Percentiles rank a stretch among this genome's conserved stretches.
Conservation (phyloP, 2,329 filamentous ascomycete species). For the Hysterium pulicare region DNA sequence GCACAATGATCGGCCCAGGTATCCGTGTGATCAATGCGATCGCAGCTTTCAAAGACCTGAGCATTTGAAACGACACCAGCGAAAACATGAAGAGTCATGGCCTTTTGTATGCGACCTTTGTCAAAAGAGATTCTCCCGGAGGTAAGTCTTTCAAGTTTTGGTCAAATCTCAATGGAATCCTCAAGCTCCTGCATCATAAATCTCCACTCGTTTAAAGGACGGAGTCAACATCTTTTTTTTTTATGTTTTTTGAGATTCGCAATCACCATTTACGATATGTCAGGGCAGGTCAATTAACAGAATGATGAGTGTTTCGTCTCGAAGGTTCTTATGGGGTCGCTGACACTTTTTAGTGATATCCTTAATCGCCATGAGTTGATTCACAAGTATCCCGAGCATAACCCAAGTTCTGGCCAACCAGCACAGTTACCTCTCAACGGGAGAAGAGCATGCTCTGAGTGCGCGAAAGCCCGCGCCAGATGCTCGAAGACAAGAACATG, state of each 20-base stretch:
- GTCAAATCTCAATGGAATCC: neutral
- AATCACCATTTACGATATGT: too few species aligned
- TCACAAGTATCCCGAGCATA: neutral
- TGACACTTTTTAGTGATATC: neutral
- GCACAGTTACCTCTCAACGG: neutral
- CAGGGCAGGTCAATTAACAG: too few species aligned
- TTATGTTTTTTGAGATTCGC: too few species aligned
- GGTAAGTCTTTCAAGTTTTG: conserved; percentile 20
- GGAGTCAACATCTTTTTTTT: too few species aligned
- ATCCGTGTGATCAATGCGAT: conserved; percentile 20
- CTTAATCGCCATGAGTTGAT: neutral
- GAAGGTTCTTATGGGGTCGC: neutral
- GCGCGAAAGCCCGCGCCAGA: conserved; percentile 7
- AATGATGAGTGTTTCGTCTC: too few species aligned
- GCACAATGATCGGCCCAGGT: neutral
- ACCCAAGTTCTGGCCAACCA: neutral
- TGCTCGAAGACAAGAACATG: conserved; percentile 6
- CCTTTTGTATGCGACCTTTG: conserved; percentile 40
- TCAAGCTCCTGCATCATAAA: too few species aligned
- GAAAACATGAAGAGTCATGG: conserved; percentile 41
- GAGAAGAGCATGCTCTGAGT: conserved; percentile 4
- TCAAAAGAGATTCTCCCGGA: conserved; percentile 42
- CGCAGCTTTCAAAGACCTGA: conserved; percentile 40
- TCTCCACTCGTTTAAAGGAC: too few species aligned
- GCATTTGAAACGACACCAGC: conserved; percentile 41